Percentiles rank a stretch among this genome's conserved stretches.
Conservation (phyloP, 495 filamentous ascomycete genomes). For the Penicillium cosmopolitanum region DNA sequence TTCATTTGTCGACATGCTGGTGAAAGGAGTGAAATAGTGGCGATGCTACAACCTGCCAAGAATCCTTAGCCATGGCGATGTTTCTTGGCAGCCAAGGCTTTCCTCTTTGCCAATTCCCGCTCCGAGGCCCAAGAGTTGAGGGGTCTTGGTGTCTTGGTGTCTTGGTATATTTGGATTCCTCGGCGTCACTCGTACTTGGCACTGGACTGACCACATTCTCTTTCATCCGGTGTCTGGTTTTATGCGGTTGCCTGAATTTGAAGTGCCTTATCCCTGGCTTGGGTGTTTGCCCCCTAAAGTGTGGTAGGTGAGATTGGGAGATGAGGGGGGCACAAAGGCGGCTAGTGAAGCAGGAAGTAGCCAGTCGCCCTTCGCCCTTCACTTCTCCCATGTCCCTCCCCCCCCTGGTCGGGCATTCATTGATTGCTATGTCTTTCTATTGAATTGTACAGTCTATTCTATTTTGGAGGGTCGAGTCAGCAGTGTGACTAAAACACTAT, state of each 20-base stretch:
- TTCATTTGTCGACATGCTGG: neutral
- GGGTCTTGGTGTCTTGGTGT: constrained; percentile 10
- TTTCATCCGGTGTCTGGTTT: neutral
- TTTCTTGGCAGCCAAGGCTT: constrained; percentile 39
- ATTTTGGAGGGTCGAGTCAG: neutral
- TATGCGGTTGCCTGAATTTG: constrained; percentile 14
- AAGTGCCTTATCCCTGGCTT: neutral
- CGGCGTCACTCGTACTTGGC: constrained; percentile 1
- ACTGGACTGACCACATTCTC: neutral
- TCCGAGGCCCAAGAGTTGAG: constrained; percentile 27
- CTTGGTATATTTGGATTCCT: constrained; percentile 19
- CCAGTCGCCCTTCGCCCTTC: neutral
- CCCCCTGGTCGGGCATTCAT: neutral
- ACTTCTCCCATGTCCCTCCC: neutral
- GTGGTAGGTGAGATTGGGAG: too few species aligned
- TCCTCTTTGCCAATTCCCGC: constrained; percentile 38
- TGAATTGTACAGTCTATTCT: neutral
- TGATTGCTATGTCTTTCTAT: too few species aligned
- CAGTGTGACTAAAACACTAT: neutral
- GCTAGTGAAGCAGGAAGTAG: too few species aligned
- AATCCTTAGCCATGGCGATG: constrained; percentile 21
- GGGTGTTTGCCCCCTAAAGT: neutral
- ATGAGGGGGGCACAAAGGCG: too few species aligned
- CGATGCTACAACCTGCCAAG: constrained; percentile 22
- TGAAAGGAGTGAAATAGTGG: neutral